A percentile compares a stretch with the other conserved stretches of the same genome.
Evolutionary conservation across 345 rosid species (phyloP).

Genomic region (Laguncularia racemosa): DNA sequence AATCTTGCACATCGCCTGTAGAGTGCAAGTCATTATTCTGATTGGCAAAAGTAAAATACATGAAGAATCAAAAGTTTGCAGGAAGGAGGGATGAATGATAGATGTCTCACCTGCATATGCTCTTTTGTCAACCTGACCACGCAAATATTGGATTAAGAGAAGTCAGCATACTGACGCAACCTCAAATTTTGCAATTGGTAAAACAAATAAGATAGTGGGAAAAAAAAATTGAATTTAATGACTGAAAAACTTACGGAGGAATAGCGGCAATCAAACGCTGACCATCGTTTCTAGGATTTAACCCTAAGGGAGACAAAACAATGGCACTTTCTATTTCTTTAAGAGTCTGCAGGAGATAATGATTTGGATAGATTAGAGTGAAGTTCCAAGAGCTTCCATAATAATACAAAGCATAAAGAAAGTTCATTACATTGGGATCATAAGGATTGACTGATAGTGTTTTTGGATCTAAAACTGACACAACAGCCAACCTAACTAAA

Average conservation of each 20-base stretch:
- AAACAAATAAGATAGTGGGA: not conserved
- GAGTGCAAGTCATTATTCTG: not conserved
- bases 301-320: conserved; percentile 78
- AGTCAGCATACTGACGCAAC: conserved; percentile 10
- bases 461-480: conserved; percentile 81
- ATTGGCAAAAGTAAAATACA: conserved; percentile 2
- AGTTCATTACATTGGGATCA: conserved; percentile 64
- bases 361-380: not conserved
- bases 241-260: conserved; percentile 53
- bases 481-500: conserved; percentile 73
- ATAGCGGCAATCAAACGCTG: conserved; percentile 73
- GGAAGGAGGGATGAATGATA: not conserved
- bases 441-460: conserved; percentile 87
- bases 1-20: conserved; percentile 84
- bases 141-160: conserved; percentile 2
- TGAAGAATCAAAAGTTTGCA: not conserved
- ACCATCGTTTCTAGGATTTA: conserved; percentile 80
- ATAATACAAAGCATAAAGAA: not conserved
- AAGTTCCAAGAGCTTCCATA: not conserved
- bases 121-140: conserved; percentile 81
- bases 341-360: conserved; percentile 44
- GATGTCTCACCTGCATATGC: conserved; percentile 62
- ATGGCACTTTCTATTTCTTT: conserved; percentile 82
- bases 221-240: not conserved
- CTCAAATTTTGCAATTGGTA: not conserved